A percentile compares a stretch with the other conserved stretches of the same genome.
Evolutionary conservation across 108 stramenopile species (phyloP).

Genomic region (Cyclotella cryptica): DNA sequence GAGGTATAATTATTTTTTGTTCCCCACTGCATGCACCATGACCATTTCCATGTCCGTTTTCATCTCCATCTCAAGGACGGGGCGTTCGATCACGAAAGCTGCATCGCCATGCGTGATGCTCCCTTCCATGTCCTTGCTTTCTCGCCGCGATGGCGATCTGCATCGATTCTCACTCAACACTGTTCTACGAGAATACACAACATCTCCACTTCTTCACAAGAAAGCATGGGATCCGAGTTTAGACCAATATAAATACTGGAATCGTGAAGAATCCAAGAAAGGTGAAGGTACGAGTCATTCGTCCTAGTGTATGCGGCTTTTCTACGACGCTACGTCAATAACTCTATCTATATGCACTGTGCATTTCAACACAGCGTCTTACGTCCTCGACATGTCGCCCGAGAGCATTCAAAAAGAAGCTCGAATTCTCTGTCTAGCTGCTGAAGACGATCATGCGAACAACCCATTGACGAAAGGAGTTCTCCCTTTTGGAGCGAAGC

Average conservation of each 20-base stretch:
- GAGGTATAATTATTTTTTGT: no score
- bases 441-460: conserved; percentile 37
- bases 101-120: no score
- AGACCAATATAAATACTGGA: conserved; percentile 72
- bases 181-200: neutral
- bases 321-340: neutral
- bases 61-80: neutral
- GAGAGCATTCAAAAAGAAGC: conserved; percentile 63
- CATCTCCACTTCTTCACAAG: conserved; percentile 1
- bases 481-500: conserved; percentile 32
- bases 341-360: neutral
- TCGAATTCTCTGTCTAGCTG: conserved; percentile 43
- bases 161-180: neutral
- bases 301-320: neutral
- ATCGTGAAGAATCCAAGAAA: conserved; percentile 57
- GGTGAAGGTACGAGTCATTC: conserved; percentile 34
- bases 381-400: conserved; percentile 65
- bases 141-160: neutral
- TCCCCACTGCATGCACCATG: no score
- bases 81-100: neutral
- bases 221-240: conserved; percentile 60
- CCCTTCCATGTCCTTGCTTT: neutral
- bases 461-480: conserved; percentile 16
- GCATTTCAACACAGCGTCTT: conserved; percentile 32
- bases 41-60: neutral